Base-by-base conservation (phyloP, 192 early-diverging fungal species). In the Glomus cerebriforme region DNA sequence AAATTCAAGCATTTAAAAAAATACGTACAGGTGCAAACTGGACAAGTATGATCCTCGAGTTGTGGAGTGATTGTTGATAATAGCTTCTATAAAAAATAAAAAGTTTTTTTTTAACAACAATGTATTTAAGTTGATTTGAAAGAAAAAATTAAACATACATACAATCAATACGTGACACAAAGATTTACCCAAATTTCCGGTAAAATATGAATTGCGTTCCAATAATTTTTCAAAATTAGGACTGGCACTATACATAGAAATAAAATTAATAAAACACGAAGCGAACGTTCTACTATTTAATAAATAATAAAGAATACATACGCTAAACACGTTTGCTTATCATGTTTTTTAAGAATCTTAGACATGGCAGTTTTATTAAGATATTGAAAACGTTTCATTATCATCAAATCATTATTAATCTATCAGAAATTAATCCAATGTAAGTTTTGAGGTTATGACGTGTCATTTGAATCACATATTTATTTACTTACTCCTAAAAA, bases 341-440 rank as follows among this genome's bases (percentile, higher is more conserved):
- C 95, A 80, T 96, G 95, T 81, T 96, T 96, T 81, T 96, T 96
- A 39, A 96, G 81, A 35, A 96, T 95, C 81, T 96, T 96, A 47
- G 87, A 87, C 79, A 92, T 91, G 0, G 95, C 94, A 64, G 86
- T 89, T 67, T 89, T 89, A 82, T 96, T 96, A 79, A 95, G 80
- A 68, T 87, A 89, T 60, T 92, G 88, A 82, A 96, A 92, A 59
- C 90, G 88, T 76, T 90, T 90, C 83, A 95, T 84, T 22, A 83
- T 76, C 1, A 93, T 82, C 15, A 95, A 85, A 47, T 93, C 89
- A n/a, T 83, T 73, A 79, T 96, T 95, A 12, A 96, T 82, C 69
- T 88, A 75, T 31, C 91, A 77, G 72, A 93, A 93, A 27, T 27
- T 35, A 62, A 76, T 69, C 0, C 86, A 89, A 32, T 32, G 39